Conservation (phyloP, 73 alveolate genomes). For the Durusdinium trenchii region DNA sequence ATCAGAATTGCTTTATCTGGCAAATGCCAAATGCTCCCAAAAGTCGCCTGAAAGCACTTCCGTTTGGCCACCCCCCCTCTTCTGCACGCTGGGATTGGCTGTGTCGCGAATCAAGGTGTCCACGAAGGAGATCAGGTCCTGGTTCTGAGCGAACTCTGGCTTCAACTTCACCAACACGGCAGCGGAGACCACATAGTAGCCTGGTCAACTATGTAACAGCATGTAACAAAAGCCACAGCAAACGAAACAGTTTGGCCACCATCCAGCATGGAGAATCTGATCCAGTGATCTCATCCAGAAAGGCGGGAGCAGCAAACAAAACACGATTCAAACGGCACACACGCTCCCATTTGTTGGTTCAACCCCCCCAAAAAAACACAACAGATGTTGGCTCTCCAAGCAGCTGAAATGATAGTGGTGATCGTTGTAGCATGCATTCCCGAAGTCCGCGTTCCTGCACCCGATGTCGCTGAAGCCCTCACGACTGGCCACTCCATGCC, state of each 20-base stretch:
- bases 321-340: not conserved
- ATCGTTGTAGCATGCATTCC: slow-evolving; percentile 90
- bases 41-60: not conserved
- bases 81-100: slow-evolving; percentile 58
- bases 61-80: not conserved
- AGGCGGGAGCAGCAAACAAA: not conserved
- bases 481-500: slow-evolving; percentile 79
- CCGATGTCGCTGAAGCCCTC: slow-evolving; percentile 61
- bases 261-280: not conserved
- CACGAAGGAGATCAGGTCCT: slow-evolving; percentile 45
- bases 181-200: slow-evolving; percentile 72
- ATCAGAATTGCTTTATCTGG: too few relatives aligned
- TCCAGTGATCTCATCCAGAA: not conserved
- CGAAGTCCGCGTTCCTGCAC: slow-evolving; percentile 86
- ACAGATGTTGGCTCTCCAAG: too few relatives aligned
- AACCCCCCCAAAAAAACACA: not conserved
- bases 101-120: slow-evolving; percentile 85
- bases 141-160: slow-evolving; percentile 9
- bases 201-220: not conserved
- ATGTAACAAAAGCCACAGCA: too few relatives aligned
- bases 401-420: slow-evolving; percentile 82
- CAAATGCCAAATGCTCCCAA: not conserved
- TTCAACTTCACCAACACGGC: slow-evolving; percentile 61
- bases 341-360: not conserved
- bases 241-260: not conserved